Base-by-base conservation (phyloP, 352 stramenopile genomes). In the Pythium apleroticum region DNA sequence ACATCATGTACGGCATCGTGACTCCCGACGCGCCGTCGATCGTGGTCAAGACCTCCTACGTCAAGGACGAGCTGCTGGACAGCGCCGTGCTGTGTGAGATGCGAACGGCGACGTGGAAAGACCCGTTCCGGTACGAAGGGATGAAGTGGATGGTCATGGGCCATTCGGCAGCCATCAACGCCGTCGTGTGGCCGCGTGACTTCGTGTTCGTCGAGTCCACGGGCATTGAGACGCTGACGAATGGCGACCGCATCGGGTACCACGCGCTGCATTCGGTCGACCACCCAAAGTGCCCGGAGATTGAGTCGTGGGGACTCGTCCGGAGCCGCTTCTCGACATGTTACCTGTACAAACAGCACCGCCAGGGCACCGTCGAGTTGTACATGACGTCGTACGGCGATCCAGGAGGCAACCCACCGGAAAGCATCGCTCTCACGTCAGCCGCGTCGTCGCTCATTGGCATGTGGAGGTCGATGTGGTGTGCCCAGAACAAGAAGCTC, bases 171-270 rank as follows among this genome's bases (percentile, higher is more conserved):
- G 49, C 52, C 12, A 24, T 57, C n/a, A 60, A 50, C 45, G 58
- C 57, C 20, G 52, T 81, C 19, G 66, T 76, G 55, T 71, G 65
- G 39, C 60, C 71, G 31, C 67, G 78, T 1, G 78, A 86, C 53
- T 76, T 77, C 28, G 73, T 86, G 10, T 84, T 78, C 41, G 55
- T 88, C 11, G 77, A 86, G 35, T 71, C 65, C 11, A 85, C 72
- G 1, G 79, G 79, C 9, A 72, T 80, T 6, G 57, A 68, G 19
- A 55, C 55, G 33, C 69, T 71, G 22, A 12, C 22, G 3, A 56
- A 60, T 10, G 77, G 79, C 9, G 68, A 83, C 9, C 59, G 71
- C 46, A 74, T 80, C 28, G 74, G 74, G 17, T 82, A 68, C 55
- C 63, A 75, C 27, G 53, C 75, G 22, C 63, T 74, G 56, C 74